Base-by-base conservation (phyloP, 208 protist genomes). In the Novymonas esmeraldas region DNA sequence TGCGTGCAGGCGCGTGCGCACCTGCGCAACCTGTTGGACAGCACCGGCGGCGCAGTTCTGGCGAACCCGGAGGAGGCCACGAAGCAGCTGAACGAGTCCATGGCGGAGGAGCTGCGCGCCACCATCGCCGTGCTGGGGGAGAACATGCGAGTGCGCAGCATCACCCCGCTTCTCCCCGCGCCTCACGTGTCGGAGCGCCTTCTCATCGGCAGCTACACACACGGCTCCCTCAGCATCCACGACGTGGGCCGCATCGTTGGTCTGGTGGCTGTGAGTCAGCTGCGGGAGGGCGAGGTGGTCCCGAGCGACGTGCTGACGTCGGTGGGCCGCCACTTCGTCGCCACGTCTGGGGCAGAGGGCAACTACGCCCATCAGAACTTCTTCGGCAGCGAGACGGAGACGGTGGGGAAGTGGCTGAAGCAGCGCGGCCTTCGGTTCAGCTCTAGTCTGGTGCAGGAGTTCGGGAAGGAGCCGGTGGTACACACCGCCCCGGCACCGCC, bases 351-450 rank as follows among this genome's bases (percentile, higher is more conserved):
- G 3, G 85, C 82, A 36, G 85, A 93, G 71, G 82, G 84, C 44
- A 78, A 82, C 72, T 94, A 90, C 64, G 63, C 73, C 2, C 89
- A 94, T 44, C 85, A 96, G 65, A 85, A 79, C 49, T 96, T 96
- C 64, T 92, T 96, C 29, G 88, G 87, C 5, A 72, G 65, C 34
- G 58, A 71, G 46, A 70, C 64, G 31, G 86, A 93, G 76, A 88
- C 87, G n/a, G 81, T 94, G 16, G 84, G 83, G 24, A 76, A 94
- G 70, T 96, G 92, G 89, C 68, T 96, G 38, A 93, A 87, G 79
- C 78, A 79, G 28, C 86, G 92, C 67, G 67, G 79, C 36, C 63
- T 94, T 11, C 81, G 80, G 58, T 93, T 96, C 44, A 85, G 73
- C 71, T 81, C 76, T 62, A 91, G 84, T 64, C 59, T 94, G 0